These are phyloP conservation scores for Erucastrum elatum DNA, from an alignment of 345 rosid species.

Conservation along the genomic window DNA sequence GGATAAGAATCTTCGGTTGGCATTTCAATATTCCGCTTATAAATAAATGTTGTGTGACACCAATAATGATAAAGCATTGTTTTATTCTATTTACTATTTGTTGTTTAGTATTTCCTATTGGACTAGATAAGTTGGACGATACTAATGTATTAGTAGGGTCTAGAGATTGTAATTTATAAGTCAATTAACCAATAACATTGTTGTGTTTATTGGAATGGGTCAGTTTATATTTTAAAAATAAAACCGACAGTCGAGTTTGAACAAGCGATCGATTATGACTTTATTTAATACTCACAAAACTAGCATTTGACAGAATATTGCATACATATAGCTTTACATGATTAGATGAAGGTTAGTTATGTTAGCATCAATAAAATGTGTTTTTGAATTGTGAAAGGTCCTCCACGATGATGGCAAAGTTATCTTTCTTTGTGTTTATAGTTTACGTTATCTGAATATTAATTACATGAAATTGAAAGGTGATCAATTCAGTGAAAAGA, in stretches of 20 bases:
- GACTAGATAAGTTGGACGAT: slow-evolving; percentile 19
- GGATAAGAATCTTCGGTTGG: slow-evolving; percentile 38
- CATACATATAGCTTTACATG: background rate
- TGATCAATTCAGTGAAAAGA: background rate
- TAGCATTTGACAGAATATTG: background rate
- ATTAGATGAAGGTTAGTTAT: background rate
- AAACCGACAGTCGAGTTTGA: background rate
- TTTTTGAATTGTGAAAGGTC: background rate
- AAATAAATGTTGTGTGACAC: slow-evolving; percentile 25
- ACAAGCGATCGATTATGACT: background rate
- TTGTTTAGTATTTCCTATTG: slow-evolving; percentile 2
- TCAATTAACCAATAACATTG: background rate
- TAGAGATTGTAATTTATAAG: background rate
- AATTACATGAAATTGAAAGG: background rate
- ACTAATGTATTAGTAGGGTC: slow-evolving; percentile 2
- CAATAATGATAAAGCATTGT: slow-evolving; percentile 11
- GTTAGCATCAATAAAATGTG: background rate
- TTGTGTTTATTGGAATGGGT: background rate
- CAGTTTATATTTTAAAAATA: background rate
- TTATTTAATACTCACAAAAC: background rate
- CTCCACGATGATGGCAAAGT: slow-evolving; percentile 8
- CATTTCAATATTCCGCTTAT: background rate
- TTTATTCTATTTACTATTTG: slow-evolving; percentile 5
- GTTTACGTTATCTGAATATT: background rate
- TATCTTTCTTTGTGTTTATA: background rate